A percentile compares a stretch with the other conserved stretches of the same genome.
These are phyloP conservation scores for Fraxinus sp. DNA, from an alignment of 305 asterid genomes.

Conservation along the genomic window DNA sequence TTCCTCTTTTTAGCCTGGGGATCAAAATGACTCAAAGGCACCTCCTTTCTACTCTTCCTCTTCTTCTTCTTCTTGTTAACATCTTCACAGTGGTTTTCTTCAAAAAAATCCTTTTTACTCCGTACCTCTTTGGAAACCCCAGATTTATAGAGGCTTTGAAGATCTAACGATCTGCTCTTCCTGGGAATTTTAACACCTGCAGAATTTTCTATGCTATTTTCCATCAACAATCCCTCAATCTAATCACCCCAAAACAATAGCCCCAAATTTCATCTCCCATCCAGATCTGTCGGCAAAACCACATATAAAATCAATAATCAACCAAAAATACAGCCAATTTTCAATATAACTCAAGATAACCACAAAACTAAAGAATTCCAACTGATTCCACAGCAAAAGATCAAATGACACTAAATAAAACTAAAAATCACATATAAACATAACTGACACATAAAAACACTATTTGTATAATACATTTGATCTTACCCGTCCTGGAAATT, in stretches of 20 bases:
- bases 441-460: background rate
- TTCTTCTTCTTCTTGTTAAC: conserved; percentile 38
- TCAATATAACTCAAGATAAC: conserved; percentile 22
- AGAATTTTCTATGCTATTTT: conserved; percentile 61
- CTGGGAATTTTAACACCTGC: conserved; percentile 56
- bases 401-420: conserved; percentile 28
- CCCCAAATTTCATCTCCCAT: conserved; percentile 55
- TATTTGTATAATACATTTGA: conserved; percentile 18
- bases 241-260: conserved; percentile 45
- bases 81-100: conserved; percentile 38
- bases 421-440: conserved; percentile 41
- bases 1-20: conserved; percentile 63
- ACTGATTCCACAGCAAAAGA: conserved; percentile 36
- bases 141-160: conserved; percentile 65
- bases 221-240: conserved; percentile 75
- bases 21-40: conserved; percentile 47
- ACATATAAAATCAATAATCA: conserved; percentile 27
- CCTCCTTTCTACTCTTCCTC: conserved; percentile 60
- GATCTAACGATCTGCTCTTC: conserved; percentile 87
- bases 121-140: conserved; percentile 45
- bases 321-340: conserved; percentile 29
- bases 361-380: conserved; percentile 14
- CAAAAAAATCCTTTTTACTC: conserved; percentile 35
- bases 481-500: conserved; percentile 49
- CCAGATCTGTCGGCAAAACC: conserved; percentile 79